phyloP scores from a whole-genome alignment of 495 filamentous ascomycete genomes.

The Aspergillus ostianus region DNA sequence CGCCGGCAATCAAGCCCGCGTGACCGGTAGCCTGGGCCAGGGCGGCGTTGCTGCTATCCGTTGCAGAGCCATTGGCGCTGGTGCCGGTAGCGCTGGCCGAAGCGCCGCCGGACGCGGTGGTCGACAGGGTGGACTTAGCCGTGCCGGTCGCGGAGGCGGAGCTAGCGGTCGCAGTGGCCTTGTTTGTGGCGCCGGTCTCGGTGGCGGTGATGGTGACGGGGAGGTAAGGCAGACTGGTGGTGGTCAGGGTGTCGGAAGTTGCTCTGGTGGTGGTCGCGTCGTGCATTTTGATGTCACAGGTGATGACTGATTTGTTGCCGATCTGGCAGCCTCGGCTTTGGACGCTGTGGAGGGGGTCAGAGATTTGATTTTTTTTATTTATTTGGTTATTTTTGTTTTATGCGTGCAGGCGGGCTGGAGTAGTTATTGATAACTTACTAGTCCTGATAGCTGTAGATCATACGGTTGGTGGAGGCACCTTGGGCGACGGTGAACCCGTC shows the following conservation, averaged over 20 bases:
- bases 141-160: conserved; percentile 1
- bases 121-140: conserved; percentile 9
- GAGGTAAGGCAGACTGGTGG: conserved; percentile 26
- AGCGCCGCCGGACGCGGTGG: not conserved
- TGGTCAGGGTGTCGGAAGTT: conserved; percentile 18
- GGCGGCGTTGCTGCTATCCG: not conserved
- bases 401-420: not conserved
- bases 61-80: not conserved
- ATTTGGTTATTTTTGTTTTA: not conserved
- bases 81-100: not conserved
- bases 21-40: not conserved
- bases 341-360: conserved; percentile 16
- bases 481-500: conserved; percentile 10
- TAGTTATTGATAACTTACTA: conserved; percentile 12
- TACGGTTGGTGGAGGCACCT: conserved; percentile 5
- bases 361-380: conserved; percentile 3
- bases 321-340: conserved; percentile 32
- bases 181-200: conserved; percentile 9
- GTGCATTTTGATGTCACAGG: conserved; percentile 22
- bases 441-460: conserved; percentile 12
- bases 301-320: conserved; percentile 31
- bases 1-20: not conserved
- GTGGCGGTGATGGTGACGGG: conserved; percentile 31
- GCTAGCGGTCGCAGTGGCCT: conserved; percentile 1
- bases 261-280: conserved; percentile 20